Evolutionary conservation across 768 basidiomycete genomes (phyloP).

Genomic region (Mycena amicta): DNA sequence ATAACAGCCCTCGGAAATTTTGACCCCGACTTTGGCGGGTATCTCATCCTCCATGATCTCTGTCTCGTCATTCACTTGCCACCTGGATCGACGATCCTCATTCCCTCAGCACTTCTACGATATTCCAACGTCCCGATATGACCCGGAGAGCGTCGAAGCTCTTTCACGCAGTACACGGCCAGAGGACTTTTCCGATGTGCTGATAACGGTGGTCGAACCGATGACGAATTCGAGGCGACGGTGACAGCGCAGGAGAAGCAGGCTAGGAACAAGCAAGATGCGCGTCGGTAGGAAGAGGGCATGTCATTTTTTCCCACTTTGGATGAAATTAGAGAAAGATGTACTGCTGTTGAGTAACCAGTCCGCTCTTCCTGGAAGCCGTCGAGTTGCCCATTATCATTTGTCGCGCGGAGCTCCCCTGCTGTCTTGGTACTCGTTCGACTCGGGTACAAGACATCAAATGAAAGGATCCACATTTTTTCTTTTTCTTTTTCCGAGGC

Average conservation of each 20-base stretch:
- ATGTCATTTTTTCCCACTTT: neutral
- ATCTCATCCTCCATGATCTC: slow-evolving; percentile 32
- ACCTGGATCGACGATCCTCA: slow-evolving; percentile 25
- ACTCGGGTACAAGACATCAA: too few species aligned
- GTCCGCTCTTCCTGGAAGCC: too few species aligned
- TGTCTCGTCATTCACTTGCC: slow-evolving; percentile 29
- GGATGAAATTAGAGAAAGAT: neutral
- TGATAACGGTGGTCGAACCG: slow-evolving; percentile 21
- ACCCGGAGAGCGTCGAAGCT: slow-evolving; percentile 19
- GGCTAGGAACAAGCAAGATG: neutral
- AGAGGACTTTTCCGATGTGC: slow-evolving; percentile 30
- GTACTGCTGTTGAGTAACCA: too few species aligned
- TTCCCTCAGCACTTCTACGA: slow-evolving; percentile 29
- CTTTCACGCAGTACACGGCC: slow-evolving; percentile 29
- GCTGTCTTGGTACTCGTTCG: too few species aligned
- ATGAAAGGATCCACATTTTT: too few species aligned
- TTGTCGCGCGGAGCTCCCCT: too few species aligned
- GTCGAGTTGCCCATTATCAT: too few species aligned
- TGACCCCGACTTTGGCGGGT: slow-evolving; percentile 29
- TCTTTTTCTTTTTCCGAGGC: too few species aligned
- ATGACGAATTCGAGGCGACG: neutral
- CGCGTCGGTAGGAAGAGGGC: neutral
- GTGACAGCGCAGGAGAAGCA: neutral
- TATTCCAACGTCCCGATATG: slow-evolving; percentile 27
- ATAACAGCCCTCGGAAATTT: slow-evolving; percentile 32